Base-by-base conservation (phyloP, 2,329 filamentous ascomycete species). In the Plenodomus tracheiphilus region DNA sequence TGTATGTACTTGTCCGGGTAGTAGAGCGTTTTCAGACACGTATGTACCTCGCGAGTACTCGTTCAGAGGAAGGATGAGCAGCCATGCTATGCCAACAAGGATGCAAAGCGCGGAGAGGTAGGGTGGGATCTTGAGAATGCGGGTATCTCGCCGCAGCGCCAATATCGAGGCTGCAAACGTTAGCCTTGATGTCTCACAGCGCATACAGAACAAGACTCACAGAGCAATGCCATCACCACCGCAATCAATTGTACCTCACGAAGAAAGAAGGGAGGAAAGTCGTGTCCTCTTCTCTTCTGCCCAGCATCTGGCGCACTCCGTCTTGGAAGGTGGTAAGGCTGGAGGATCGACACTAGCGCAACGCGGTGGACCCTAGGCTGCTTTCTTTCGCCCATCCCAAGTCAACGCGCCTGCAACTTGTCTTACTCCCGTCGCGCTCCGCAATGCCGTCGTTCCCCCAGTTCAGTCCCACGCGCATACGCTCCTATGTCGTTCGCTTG, bases 1-100 rank as follows among this genome's bases (percentile, higher is more conserved):
- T 1, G 94, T 96, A 75, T 97, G 93, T 8, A 97, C 94, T 74
- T 99, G 94, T 2, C 92, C 94, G 0, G 94, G 94, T 13, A 99
- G 79, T 28, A 99, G 84, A 10, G 94, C 94, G 71, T 99, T 99
- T 73, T 99, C 94, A 37, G 93, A 97, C 49, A 99, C 94, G 73
- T 99, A 99, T 1, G 93, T 99, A 51, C 84, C 82, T 58, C 94
- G 85, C 42, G 91, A 96, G 77, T 97, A 96, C 59, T 92, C 84
- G 73, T 97, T 83, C 44, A 97, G 81, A 2, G 94, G 94, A 1
- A 99, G 83, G 25, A 97, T 80, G 18, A 97, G 83, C 13, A 99
- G 85, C 90, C 93, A 99, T 61, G 85, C 83, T 47, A 97, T 83
- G 44, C 94, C 94, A 64, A 96, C 82, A 41, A 93, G 64, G 62